A percentile compares a stretch with the other conserved stretches of the same genome.
These are phyloP conservation scores for Austroboletus novae-zelandiae DNA, from an alignment of 1,284 basidiomycete species.

Conservation along the genomic window DNA sequence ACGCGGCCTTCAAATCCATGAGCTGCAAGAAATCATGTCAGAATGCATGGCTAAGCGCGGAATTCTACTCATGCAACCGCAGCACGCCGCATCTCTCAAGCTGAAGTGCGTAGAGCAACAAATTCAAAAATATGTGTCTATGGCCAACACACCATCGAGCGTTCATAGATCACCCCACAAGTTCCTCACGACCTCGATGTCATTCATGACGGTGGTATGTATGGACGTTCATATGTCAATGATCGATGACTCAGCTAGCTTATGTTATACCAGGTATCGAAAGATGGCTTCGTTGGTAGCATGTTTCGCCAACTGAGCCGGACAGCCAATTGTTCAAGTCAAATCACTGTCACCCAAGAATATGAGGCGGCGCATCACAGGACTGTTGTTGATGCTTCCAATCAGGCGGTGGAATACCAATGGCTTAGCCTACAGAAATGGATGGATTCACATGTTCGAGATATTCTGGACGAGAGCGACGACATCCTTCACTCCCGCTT, in stretches of 20 bases:
- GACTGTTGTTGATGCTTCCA: neutral
- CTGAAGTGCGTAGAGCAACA: slow-evolving; percentile 6
- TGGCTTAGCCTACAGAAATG: slow-evolving; percentile 26
- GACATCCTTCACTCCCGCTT: slow-evolving; percentile 38
- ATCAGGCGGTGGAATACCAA: no score
- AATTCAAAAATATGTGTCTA: neutral
- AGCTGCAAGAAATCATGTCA: slow-evolving; percentile 27
- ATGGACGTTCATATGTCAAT: neutral
- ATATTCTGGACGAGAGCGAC: slow-evolving; percentile 45
- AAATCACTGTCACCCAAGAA: neutral
- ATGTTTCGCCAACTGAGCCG: neutral
- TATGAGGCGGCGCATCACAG: neutral
- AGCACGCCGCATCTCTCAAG: slow-evolving; percentile 46
- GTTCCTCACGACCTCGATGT: neutral
- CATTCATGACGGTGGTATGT: neutral
- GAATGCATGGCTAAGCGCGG: slow-evolving; percentile 40
- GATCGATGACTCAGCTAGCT: no score
- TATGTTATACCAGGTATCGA: neutral
- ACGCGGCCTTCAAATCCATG: neutral
- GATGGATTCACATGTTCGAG: slow-evolving; percentile 29
- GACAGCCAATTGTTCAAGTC: neutral
- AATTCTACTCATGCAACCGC: slow-evolving; percentile 46
- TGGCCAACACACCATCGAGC: neutral
- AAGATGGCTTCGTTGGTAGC: neutral
- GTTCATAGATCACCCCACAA: neutral